phyloP scores from a whole-genome alignment of 1,284 basidiomycete genomes.

The Polyporus tsugae region DNA sequence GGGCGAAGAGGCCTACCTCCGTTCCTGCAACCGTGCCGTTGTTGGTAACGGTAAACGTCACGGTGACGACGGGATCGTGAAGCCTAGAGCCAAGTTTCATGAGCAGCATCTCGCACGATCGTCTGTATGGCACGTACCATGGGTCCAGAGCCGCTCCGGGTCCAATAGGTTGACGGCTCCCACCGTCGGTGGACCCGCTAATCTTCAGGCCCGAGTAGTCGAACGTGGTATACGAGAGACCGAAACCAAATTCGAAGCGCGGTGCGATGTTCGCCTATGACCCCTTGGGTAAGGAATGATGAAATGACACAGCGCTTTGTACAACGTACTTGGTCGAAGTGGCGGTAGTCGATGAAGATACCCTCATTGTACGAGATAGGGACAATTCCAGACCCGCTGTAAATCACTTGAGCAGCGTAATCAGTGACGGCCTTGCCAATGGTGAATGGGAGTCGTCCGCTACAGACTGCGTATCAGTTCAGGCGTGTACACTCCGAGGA shows the following conservation, averaged over 20 bases:
- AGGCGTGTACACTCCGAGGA: background rate
- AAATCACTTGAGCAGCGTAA: conserved; percentile 66
- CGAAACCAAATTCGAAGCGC: conserved; percentile 51
- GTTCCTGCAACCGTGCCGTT: conserved; percentile 45
- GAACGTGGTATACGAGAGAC: conserved; percentile 55
- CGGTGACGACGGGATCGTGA: conserved; percentile 42
- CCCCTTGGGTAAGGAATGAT: background rate
- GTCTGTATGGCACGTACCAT: conserved; percentile 32
- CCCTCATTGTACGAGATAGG: conserved; percentile 67
- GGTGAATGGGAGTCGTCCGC: conserved; percentile 79
- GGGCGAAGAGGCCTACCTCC: conserved; percentile 34
- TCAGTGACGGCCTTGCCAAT: conserved; percentile 73
- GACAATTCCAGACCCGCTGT: conserved; percentile 41
- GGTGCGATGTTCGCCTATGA: conserved; percentile 41
- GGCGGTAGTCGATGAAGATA: conserved; percentile 78
- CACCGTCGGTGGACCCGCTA: conserved; percentile 39
- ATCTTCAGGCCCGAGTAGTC: conserved; percentile 42
- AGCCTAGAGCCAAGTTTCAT: conserved; percentile 31
- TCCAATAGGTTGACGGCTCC: conserved; percentile 36
- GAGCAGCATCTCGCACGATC: background rate
- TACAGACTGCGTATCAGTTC: background rate
- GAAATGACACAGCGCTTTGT: no score
- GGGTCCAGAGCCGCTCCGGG: conserved; percentile 42
- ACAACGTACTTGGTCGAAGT: conserved; percentile 70
- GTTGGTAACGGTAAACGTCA: conserved; percentile 46